Conservation (phyloP, 169 alveolate genomes). For the Plasmodium vinckei region DNA sequence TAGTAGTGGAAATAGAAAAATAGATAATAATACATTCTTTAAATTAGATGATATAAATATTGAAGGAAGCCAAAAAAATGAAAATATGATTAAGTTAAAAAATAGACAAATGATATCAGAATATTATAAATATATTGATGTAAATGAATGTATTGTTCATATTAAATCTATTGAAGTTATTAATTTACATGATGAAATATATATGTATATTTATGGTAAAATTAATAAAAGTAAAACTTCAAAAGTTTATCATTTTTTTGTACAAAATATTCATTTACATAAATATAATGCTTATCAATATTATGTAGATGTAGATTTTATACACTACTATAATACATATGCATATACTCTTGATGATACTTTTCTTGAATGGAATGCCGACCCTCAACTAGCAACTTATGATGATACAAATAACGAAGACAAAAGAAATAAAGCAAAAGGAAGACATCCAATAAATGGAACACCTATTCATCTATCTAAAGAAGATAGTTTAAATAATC, state of each 20-base stretch:
- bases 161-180: constrained; percentile 57
- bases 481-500: constrained; percentile 1
- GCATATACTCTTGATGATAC: background rate
- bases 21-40: constrained; percentile 9
- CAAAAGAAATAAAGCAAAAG: constrained; percentile 14
- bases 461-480: background rate
- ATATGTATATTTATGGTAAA: constrained; percentile 64
- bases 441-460: background rate
- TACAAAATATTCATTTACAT: constrained; percentile 60
- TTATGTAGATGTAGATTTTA: constrained; percentile 65
- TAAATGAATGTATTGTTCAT: constrained; percentile 51
- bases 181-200: constrained; percentile 52
- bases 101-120: constrained; percentile 20
- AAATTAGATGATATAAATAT: constrained; percentile 23
- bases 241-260: constrained; percentile 24
- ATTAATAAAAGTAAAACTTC: constrained; percentile 54
- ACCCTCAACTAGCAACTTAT: background rate
- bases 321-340: constrained; percentile 31
- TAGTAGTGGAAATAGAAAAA: no score
- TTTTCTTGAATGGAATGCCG: background rate
- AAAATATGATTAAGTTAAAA: constrained; percentile 33
- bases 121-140: constrained; percentile 29
- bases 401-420: constrained; percentile 22
- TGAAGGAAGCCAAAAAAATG: constrained; percentile 48
- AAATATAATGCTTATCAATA: constrained; percentile 52